Base-by-base conservation (phyloP, 2,329 filamentous ascomycete species). In the Acephala macrosclerotiorum region DNA sequence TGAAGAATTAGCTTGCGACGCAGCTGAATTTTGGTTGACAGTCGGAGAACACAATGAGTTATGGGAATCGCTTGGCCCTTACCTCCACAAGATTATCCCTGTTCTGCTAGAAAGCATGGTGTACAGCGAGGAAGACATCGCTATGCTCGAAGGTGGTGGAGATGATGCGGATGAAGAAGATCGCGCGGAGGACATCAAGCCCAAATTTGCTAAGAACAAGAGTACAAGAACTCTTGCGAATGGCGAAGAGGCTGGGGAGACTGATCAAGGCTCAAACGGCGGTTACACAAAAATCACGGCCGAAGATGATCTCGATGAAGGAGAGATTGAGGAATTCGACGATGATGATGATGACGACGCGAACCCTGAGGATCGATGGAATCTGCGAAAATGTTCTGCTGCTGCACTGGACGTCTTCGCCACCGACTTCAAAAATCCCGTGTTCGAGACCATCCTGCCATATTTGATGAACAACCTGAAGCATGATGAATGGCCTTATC, bases 1-100 rank as follows among this genome's bases (percentile, higher is more conserved):
- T 70, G 90, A 94, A 63, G 94, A 98, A 49, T 84, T 99, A 65
- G 94, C 95, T 42, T 89, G 96, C 70, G 96, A 99, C 77, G 96
- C 96, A 9, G 94, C 96, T 5, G 96, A 99, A 78, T 99, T 99
- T 76, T 99, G 96, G 94, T 87, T 99, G 53, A 93, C 93, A 45
- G 90, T 97, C 22, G 94, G 94, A 66, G 96, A 97, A 77, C 93
- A 97, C 76, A 87, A 92, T 49, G 87, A 91, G 66, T 81, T 98
- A 61, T 93, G 93, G 81, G 85, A 89, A 71, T 86, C 88, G 0
- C 83, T 99, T 55, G 89, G 86, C 9, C 94, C 94, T 0, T 92
- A 92, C 75, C 87, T 98, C 63, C 80, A 86, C 70, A 92, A 92
- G 77, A 95, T 98, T 69, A 91, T 99, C 35, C 96, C 96, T 0